These are phyloP conservation scores for Penicillium cataractarum DNA, from an alignment of 495 filamentous ascomycete genomes.

Conservation along the genomic window DNA sequence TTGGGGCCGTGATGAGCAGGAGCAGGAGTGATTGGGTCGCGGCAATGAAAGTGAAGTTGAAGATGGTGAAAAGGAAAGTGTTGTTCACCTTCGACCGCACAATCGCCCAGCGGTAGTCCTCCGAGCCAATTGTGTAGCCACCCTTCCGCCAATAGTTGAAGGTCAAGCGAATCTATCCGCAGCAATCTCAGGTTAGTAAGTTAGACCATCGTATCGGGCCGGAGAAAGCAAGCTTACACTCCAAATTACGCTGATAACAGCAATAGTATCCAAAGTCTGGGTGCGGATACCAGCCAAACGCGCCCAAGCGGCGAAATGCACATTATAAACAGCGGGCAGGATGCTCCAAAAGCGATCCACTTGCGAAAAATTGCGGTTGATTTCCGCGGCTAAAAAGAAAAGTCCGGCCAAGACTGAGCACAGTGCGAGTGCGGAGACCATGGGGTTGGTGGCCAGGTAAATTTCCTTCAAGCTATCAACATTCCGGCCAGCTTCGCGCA, in stretches of 20 bases:
- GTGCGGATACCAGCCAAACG: conserved; percentile 74
- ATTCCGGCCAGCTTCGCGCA: conserved; percentile 60
- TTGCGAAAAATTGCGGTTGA: conserved; percentile 92
- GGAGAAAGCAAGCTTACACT: conserved; percentile 60
- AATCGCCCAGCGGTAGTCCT: conserved; percentile 90
- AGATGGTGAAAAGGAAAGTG: conserved; percentile 68
- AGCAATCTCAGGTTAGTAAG: conserved; percentile 12
- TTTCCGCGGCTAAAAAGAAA: conserved; percentile 74
- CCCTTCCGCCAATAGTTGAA: conserved; percentile 98
- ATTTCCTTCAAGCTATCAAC: conserved; percentile 60
- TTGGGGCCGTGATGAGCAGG: conserved; percentile 74
- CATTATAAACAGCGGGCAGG: conserved; percentile 83
- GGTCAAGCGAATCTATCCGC: conserved; percentile 69
- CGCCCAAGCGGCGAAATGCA: conserved; percentile 83
- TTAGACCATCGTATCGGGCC: neutral
- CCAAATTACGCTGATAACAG: conserved; percentile 76
- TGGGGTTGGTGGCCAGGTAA: conserved; percentile 86
- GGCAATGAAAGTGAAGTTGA: conserved; percentile 89
- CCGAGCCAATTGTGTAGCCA: conserved; percentile 81
- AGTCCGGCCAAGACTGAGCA: conserved; percentile 67
- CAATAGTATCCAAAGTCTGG: conserved; percentile 70
- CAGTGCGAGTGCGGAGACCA: conserved; percentile 75
- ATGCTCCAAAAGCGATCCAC: conserved; percentile 92
- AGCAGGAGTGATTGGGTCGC: conserved; percentile 74
- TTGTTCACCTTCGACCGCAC: conserved; percentile 55